phyloP scores from a whole-genome alignment of 2,329 filamentous ascomycete genomes.

The Ophiostoma sp. region DNA sequence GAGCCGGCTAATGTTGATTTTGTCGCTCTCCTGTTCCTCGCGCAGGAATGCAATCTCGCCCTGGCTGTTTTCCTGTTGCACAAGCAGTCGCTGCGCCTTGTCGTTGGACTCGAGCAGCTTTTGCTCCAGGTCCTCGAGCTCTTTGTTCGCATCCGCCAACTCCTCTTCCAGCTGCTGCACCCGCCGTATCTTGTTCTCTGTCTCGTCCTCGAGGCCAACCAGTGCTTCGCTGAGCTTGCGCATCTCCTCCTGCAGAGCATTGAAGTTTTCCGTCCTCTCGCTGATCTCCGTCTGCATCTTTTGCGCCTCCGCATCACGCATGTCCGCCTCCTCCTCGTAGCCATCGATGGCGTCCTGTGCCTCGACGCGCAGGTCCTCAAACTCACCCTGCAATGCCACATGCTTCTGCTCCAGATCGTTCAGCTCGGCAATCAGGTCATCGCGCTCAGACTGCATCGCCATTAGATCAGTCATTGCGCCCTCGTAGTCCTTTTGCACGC shows the following conservation, averaged over 20 bases:
- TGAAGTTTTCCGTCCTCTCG: slow-evolving; percentile 78
- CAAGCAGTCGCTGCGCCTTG: slow-evolving; percentile 79
- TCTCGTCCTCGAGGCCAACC: slow-evolving; percentile 82
- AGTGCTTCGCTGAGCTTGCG: slow-evolving; percentile 83
- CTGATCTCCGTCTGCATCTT: slow-evolving; percentile 66
- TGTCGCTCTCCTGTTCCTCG: slow-evolving; percentile 94
- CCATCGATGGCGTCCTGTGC: slow-evolving; percentile 62
- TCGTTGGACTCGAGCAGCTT: slow-evolving; percentile 78
- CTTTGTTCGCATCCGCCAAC: slow-evolving; percentile 74
- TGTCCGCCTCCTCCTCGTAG: slow-evolving; percentile 66
- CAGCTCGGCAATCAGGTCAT: slow-evolving; percentile 55
- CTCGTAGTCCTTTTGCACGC: slow-evolving; percentile 69
- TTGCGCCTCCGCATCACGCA: slow-evolving; percentile 65
- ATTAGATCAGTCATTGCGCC: slow-evolving; percentile 74
- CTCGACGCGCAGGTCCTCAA: slow-evolving; percentile 56
- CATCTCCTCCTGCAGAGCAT: slow-evolving; percentile 90
- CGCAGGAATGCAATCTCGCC: slow-evolving; percentile 90
- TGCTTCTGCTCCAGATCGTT: slow-evolving; percentile 41
- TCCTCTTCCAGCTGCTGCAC: slow-evolving; percentile 82
- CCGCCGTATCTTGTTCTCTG: slow-evolving; percentile 68
- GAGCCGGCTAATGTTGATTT: slow-evolving; percentile 93
- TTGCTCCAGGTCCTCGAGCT: slow-evolving; percentile 79
- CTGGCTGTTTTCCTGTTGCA: slow-evolving; percentile 89
- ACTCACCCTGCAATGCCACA: slow-evolving; percentile 49
- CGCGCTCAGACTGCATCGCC: slow-evolving; percentile 72